Evolutionary conservation across 352 stramenopile genomes (phyloP), one percentile per base, ranked within the genome.

Genomic region (Phytophthora fragariaefolia): DNA sequence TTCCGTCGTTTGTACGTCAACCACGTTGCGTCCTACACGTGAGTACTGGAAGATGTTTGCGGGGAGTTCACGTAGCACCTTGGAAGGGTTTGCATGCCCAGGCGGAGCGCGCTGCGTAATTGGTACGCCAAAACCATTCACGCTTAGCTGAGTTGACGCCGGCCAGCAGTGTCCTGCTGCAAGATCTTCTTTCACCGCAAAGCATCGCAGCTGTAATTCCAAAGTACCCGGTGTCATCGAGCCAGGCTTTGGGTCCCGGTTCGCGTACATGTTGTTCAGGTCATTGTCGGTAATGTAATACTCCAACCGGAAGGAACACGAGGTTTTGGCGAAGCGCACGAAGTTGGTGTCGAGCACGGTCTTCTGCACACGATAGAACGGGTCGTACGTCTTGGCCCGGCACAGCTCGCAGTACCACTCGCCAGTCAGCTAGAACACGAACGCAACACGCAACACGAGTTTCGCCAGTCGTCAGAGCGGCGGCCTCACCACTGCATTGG

Each of bases 171-270:
- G 82, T 36, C 87, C 87, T 27, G 75, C 83, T 36, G 73, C 77
- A 12, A 95, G 63, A 38, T 89, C 76, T 36, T 93, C 85, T 46
- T 93, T 93, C 26, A 93, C 36, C 0, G 77, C 63, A 57, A 95
- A 95, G 53, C 83, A 93, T 12, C 87, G 87, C 42, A 95, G 59
- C 45, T 95, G 87, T 13, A 95, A 75, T 66, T 95, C 86, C n/a
- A 84, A 71, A 3, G 64, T 79, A 20, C 86, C 84, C 0, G 81
- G 74, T 17, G 76, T 82, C 82, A 91, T 89, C 6, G 69, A 58
- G 12, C 76, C 76, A 27, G 76, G 66, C 34, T 82, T 85, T 0
- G 70, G 69, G 24, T 91, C 83, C 26, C 80, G 72, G 24, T 79
- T 77, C 45, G 70, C 58, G 69, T 91, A 90, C 64, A 93, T 76